Percentiles rank a stretch among this genome's conserved stretches.
Evolutionary conservation across 1,284 basidiomycete genomes (phyloP).

Genomic region (Pholiota adiposa): DNA sequence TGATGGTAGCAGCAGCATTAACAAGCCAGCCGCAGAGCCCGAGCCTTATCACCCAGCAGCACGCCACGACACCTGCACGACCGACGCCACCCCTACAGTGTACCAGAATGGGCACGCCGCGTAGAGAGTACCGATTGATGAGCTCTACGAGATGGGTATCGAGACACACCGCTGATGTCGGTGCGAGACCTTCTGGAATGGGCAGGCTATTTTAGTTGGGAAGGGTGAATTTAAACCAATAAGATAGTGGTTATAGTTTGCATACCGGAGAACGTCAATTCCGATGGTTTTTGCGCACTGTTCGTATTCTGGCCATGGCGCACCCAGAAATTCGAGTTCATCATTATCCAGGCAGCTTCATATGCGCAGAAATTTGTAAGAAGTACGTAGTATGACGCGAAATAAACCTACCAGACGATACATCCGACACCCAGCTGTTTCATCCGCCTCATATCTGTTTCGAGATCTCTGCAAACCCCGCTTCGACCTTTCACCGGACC

Average conservation of each 20-base stretch:
- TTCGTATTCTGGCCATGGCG: conserved; percentile 82
- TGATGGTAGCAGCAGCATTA: neutral
- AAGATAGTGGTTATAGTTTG: neutral
- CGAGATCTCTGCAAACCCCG: conserved; percentile 85
- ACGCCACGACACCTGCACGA: conserved; percentile 90
- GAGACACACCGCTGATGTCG: conserved; percentile 63
- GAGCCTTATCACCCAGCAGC: conserved; percentile 92
- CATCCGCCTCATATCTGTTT: conserved; percentile 79
- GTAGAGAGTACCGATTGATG: conserved; percentile 77
- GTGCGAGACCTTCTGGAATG: conserved; percentile 90
- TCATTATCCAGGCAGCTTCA: conserved; percentile 82
- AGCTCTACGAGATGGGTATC: conserved; percentile 76
- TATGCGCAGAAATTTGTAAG: neutral
- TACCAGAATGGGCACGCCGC: conserved; percentile 77
- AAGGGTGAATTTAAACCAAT: no score
- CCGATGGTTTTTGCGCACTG: conserved; percentile 65
- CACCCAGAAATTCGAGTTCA: conserved; percentile 86
- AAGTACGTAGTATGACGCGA: neutral
- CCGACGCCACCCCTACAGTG: conserved; percentile 97
- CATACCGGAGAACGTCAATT: conserved; percentile 73
- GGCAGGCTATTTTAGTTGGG: conserved; percentile 64
- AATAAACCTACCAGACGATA: conserved; percentile 72
- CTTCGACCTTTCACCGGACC: conserved; percentile 83
- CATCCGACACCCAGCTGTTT: conserved; percentile 79
- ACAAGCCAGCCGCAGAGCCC: conserved; percentile 80